Percentiles rank a stretch among this genome's conserved stretches.
phyloP scores from a whole-genome alignment of 495 filamentous ascomycete species.

The Tuber calosporum region DNA sequence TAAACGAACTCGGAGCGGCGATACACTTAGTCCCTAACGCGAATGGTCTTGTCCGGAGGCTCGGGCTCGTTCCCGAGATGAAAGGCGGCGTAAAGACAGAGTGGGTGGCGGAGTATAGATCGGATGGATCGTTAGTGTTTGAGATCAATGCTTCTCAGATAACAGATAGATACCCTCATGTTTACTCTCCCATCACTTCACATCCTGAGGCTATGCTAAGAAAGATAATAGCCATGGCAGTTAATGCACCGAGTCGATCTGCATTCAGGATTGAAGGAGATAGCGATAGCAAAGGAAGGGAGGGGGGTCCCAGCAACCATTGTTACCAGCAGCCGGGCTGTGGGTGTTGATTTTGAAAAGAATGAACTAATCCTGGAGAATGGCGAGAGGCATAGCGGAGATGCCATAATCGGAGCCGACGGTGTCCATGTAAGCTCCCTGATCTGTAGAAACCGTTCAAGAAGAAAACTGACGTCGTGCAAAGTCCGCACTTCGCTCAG shows the following conservation, averaged over 20 bases:
- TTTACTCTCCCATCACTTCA: not conserved
- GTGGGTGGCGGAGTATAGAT: slow-evolving; percentile 13
- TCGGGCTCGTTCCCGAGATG: slow-evolving; percentile 43
- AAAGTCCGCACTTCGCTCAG: slow-evolving; percentile 42
- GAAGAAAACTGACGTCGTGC: not conserved
- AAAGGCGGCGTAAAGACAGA: slow-evolving; percentile 7
- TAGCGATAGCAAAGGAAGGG: slow-evolving; percentile 43
- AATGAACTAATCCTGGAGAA: slow-evolving; percentile 46
- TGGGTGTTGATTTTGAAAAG: slow-evolving; percentile 45
- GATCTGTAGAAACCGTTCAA: not conserved
- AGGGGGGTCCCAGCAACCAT: slow-evolving; percentile 47
- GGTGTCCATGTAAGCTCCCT: slow-evolving; percentile 42
- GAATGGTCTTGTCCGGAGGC: slow-evolving; percentile 47
- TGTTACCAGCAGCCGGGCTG: slow-evolving; percentile 45
- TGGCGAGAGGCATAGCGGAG: slow-evolving; percentile 42
- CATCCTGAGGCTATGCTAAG: slow-evolving; percentile 29
- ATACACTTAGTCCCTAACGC: slow-evolving; percentile 52
- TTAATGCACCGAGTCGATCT: slow-evolving; percentile 51
- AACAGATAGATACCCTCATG: slow-evolving; percentile 11
- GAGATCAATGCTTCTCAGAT: slow-evolving; percentile 23
- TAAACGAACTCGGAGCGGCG: slow-evolving; percentile 53
- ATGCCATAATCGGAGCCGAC: slow-evolving; percentile 47
- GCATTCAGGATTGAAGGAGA: slow-evolving; percentile 47
- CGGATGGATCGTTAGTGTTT: slow-evolving; percentile 16
- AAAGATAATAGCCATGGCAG: slow-evolving; percentile 48